Base-by-base conservation (phyloP, 306 rosid species). In the Corylus americana region DNA sequence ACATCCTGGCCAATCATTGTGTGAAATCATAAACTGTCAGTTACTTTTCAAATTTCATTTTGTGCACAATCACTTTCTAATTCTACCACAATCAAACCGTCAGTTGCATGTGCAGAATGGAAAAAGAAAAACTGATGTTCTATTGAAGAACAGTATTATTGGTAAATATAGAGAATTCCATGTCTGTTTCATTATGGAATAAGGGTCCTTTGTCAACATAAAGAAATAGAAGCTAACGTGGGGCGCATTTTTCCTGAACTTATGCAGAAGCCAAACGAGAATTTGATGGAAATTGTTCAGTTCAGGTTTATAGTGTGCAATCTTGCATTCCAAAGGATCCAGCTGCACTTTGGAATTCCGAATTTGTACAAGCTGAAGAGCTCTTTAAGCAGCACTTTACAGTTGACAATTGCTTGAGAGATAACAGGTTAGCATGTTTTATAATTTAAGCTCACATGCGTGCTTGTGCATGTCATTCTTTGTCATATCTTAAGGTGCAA, bases 221-320 rank as follows among this genome's bases (percentile, higher is more conserved):
- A 12, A 55, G 82, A 77, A 68, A 78, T 77, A 78, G 58, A 59
- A 68, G 18, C 63, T 79, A 64, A 70, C 54, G 14, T 70, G 53
- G 75, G 55, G 49, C 68, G 48, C 54, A 50, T 84, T 83, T 69
- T 39, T 42, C 11, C 37, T 55, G 31, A 0, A 29, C 79, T 85
- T 84, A 44, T 88, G 89, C 97, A 96, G 99, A 96, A 73, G 97
- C 93, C 49, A 90, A 87, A 73, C 80, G 87, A 85, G 96, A 91
- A 64, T 93, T 93, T 87, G 96, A 89, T 74, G 96, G 90, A 17
- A 80, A 82, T 85, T 91, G 92, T 87, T 96, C 99, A 3, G 85
- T 93, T 66, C 96, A 91, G 75, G 93, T 96, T 55, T 96, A 96
- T 74, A 93, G 99, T 74, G 99, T 96, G 81, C 99, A 96, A 81